Conservation (phyloP, 495 filamentous ascomycete genomes). For the Oleoguttula mirabilis region DNA sequence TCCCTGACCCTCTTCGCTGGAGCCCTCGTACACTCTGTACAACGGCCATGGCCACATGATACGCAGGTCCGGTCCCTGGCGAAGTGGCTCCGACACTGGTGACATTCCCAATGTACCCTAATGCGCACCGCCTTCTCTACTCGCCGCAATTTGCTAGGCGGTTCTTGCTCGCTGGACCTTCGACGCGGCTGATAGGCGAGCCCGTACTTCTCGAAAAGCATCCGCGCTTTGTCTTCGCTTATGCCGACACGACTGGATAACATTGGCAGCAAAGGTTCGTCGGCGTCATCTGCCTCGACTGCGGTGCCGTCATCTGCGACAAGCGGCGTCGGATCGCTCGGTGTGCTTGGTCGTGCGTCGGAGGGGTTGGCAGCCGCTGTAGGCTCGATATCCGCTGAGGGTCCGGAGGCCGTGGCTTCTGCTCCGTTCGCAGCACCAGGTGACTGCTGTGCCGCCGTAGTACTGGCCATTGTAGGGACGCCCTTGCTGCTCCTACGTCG, state of each 20-base stretch:
- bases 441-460: neutral
- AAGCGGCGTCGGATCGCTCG: neutral
- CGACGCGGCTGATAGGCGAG: constrained; percentile 51
- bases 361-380: neutral
- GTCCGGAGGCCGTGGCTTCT: neutral
- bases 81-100: constrained; percentile 62
- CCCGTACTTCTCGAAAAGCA: constrained; percentile 56
- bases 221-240: constrained; percentile 57
- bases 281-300: neutral
- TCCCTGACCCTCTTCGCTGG: constrained; percentile 42
- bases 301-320: constrained; percentile 1
- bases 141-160: constrained; percentile 49
- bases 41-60: constrained; percentile 62
- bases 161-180: constrained; percentile 39
- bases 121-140: constrained; percentile 89
- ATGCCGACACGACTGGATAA: constrained; percentile 29
- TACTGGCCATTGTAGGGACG: neutral
- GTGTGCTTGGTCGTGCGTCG: neutral
- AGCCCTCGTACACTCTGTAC: constrained; percentile 64
- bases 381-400: neutral
- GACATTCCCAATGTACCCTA: constrained; percentile 73
- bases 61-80: constrained; percentile 56
- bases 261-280: constrained; percentile 2
- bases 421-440: neutral
- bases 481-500: constrained; percentile 5